Base-by-base conservation (phyloP, 2,329 filamentous ascomycete species). In the Aspergillus sergii region DNA sequence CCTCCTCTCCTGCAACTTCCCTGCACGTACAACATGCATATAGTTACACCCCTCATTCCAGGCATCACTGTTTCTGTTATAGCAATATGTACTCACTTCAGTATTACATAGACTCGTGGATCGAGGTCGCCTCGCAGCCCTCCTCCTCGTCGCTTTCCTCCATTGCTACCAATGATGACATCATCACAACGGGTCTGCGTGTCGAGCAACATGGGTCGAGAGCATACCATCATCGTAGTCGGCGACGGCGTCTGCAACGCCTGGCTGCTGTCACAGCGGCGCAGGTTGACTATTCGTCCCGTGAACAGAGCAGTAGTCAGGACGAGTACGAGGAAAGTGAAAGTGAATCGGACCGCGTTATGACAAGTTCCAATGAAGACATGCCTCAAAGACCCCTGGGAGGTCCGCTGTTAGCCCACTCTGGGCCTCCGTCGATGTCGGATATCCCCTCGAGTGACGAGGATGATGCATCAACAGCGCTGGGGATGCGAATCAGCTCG, bases 301-400 rank as follows among this genome's bases (percentile, higher is more conserved):
- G 81, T 46, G 79, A 85, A 19, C 74, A 78, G 32, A 81, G 80
- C 58, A 96, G 93, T 78, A 96, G 94, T 72, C 93, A 97, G 76
- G 94, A 97, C 70, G 94, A 97, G 80, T 96, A 96, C 72, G 93
- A 96, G 39, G 93, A 97, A 81, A 96, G 91, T 66, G 93, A 96
- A 76, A 96, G 86, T 78, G 94, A 97, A 66, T 93, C 93, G 48
- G 94, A 97, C 71, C 86, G 85, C 60, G 82, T 88, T 57, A 81
- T 89, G 80, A 86, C 84, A 62, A 88, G 86, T 63, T 89, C 88
- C 4, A 88, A 86, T 66, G 87, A 89, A 73, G 86, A 84, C 48
- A 76, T 87, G 28, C 71, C 74, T 58, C 71, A 65, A n/a, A 71
- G 66, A 23, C 63, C 69, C 7, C 67, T 70, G 11, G 71, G 62